Percentiles rank a stretch among this genome's conserved stretches.
Conservation (phyloP, 345 rosid species). For the Pistacia atlantica region DNA sequence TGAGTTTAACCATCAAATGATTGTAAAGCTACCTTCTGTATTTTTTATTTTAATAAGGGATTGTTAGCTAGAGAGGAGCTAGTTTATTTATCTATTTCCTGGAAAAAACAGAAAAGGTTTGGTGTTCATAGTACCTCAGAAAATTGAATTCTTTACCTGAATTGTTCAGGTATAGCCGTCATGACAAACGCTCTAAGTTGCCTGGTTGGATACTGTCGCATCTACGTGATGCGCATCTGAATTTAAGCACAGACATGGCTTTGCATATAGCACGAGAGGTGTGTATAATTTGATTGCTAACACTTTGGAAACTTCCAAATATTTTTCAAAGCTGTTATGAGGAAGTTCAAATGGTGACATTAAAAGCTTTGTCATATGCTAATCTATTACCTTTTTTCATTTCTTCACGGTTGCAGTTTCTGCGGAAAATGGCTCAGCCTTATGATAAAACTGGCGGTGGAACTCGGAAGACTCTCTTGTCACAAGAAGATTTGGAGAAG, state of each 20-base stretch:
- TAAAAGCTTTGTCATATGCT: neutral
- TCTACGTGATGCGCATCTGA: slow-evolving; percentile 81
- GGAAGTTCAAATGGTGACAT: neutral
- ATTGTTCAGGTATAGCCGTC: slow-evolving; percentile 84
- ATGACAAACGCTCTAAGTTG: slow-evolving; percentile 92
- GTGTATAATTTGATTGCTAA: neutral
- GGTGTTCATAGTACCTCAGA: neutral
- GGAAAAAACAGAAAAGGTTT: neutral
- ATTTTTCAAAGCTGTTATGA: no score
- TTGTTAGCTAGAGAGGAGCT: neutral
- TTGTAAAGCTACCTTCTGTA: neutral
- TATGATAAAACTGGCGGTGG: slow-evolving; percentile 68
- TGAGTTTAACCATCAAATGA: neutral
- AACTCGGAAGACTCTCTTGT: slow-evolving; percentile 70
- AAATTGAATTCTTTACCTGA: neutral
- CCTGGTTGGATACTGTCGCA: slow-evolving; percentile 98
- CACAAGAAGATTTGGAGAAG: slow-evolving; percentile 89
- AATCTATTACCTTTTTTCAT: neutral
- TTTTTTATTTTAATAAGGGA: neutral
- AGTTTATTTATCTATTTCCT: neutral
- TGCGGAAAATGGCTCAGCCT: slow-evolving; percentile 97
- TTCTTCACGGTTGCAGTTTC: slow-evolving; percentile 51
- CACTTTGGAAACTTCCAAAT: neutral
- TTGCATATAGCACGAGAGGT: slow-evolving; percentile 93
- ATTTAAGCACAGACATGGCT: slow-evolving; percentile 99